Evolutionary conservation across 345 rosid species (phyloP), one percentile per base, ranked within the genome.

Genomic region (Atalantia buxifolia): DNA sequence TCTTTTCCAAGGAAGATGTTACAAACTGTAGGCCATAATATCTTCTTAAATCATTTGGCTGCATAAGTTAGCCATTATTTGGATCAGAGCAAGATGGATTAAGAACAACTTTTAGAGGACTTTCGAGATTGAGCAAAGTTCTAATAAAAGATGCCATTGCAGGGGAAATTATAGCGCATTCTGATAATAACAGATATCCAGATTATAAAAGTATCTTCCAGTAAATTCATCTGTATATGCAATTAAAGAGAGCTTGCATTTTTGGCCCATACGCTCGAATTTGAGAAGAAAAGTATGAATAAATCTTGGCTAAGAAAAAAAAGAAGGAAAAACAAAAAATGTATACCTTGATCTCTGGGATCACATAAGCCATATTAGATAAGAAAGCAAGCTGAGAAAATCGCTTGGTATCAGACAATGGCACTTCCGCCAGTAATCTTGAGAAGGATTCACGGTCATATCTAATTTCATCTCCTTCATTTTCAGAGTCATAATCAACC

Each of bases 321-420:
- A 19, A 45, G 13, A 9, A 9, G 50, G n/a, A 33, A 38, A 61
- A 59, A 69, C 25, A 5, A 57, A 13, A 60, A 62, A 45, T 28
- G 57, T 77, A 36, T 84, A 90, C 92, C 90, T 88, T 87, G 74
- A 92, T 87, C 10, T 84, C 86, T 1, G 90, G 89, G 80, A 95
- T 93, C 76, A 85, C 92, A 85, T 93, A 95, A 48, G 99, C 97
- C 83, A 92, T 85, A 85, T 92, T 95, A 87, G 93, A 86, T 76
- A 93, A 79, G 85, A 91, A 93, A 71, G 97, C 98, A 48, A 93
- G 87, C 80, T 88, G 92, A 53, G 98, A 91, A 85, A 91, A 85
- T 57, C 75, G 85, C 85, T 88, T 90, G 60, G 86, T 88, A 59
- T 93, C 97, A 3, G 93, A 88, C 89, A 87, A 86, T 27, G 95